Base-by-base conservation (phyloP, 2,329 filamentous ascomycete genomes). In the Aspergillus fumigatus region DNA sequence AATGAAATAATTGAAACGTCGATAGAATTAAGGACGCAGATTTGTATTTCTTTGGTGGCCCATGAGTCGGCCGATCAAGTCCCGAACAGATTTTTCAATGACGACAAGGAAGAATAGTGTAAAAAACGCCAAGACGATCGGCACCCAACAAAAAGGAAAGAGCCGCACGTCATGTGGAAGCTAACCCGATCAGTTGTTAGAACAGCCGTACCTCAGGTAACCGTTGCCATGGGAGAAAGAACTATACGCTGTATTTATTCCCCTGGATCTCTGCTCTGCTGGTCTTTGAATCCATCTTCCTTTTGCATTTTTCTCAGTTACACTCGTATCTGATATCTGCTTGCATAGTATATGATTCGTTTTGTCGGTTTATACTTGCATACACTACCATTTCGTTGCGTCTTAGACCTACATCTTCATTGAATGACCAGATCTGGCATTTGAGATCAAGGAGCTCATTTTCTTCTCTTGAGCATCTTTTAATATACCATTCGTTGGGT, bases 121-220 rank as follows among this genome's bases (percentile, higher is more conserved):
- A 51, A 55, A 48, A 50, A 52, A 17, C 45, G 63, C 58, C 58
- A 67, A 67, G 66, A 45, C 59, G 62, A 64, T 62, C 74, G 70
- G 57, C 74, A 55, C 80, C 80, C 66, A 82, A 47, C 4, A 6
- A 17, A 83, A 82, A 75, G 62, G 78, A 81, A 64, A 70, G 69
- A 59, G 70, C 64, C 60, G 62, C 75, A 74, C 60, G 70, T 74
- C 62, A 70, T 64, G 59, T 80, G 79, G 48, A n/a, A 75, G 21
- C 80, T 79, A 70, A 74, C 76, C 73, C 72, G 69, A 68, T 74
- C 65, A n/a, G 54, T 63, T 3, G 5, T 59, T 74, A 70, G 71
- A 40, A 61, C 53, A 54, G 50, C 52, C 64, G 69, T 70, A 67
- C 66, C 65, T 68, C 64, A 61, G 68, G 67, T 66, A 70, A 69